Evolutionary conservation across 1,139 yeast genomes (phyloP), one percentile per base, ranked within the genome.

Genomic region (Lodderomyces oxycetoniae): DNA sequence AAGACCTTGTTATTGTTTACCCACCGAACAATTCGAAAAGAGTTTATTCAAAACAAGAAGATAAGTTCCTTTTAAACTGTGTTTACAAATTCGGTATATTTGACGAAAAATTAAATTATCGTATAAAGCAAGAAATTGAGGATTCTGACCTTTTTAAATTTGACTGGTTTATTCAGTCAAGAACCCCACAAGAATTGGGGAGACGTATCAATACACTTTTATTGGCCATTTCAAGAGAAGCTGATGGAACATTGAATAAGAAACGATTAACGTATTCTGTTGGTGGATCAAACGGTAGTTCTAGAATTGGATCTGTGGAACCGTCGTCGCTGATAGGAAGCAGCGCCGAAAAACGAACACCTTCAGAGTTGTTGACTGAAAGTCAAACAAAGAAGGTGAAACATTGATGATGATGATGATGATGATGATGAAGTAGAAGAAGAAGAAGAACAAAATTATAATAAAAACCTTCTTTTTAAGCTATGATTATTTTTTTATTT

Each of bases 11-110:
- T 16, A 79, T 91, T 27, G 82, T 75, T 37, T 88, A 88, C 48
- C 96, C 96, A 0, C 93, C 95, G n/a, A 87, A 87, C 50, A 88
- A 87, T 53, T 87, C 96, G 24, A 83, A 87, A 49, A 66, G 93
- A 48, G 74, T 86, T 5, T 91, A 87, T 53, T 80, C 94, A 4
- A 84, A 84, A 35, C 69, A 77, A 1, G 98, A 91, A 54, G 98
- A 91, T 52, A 72, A 95, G 37, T 91, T 84, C 52, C 63, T 91
- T 34, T 59, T 93, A 36, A 63, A 76, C 24, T 78, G 82, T 45
- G 83, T 87, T 28, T 72, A 85, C 54, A 79, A 83, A 44, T 73
- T 79, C 46, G 98, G 98, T 0, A 62, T 89, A 15, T 76, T 79
- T 47, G 65, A 77, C 21, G 86, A 82, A 26, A 73, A 77, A 37